These are phyloP conservation scores for Posidonia australis DNA, from an alignment of 106 monocot genomes.

Conservation along the genomic window DNA sequence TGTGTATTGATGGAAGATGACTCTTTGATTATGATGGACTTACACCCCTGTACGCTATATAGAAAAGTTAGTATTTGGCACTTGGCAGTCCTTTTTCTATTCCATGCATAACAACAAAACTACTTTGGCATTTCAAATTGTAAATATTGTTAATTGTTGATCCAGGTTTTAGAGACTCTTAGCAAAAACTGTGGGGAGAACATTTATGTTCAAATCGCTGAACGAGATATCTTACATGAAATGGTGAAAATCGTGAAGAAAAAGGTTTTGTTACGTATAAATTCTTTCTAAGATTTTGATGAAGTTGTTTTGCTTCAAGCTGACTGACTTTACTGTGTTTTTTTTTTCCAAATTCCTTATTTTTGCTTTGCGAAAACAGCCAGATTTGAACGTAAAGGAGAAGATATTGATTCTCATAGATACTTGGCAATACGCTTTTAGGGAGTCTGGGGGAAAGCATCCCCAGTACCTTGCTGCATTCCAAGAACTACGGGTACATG, in stretches of 20 bases:
- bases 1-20: too few species aligned
- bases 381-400: slow-evolving; percentile 75
- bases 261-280: slow-evolving; percentile 31
- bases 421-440: slow-evolving; percentile 96
- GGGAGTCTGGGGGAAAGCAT: slow-evolving; percentile 66
- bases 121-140: too few species aligned
- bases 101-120: too few species aligned
- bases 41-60: too few species aligned
- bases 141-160: neutral
- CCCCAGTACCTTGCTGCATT: slow-evolving; percentile 87
- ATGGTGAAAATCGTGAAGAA: slow-evolving; percentile 98
- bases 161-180: slow-evolving; percentile 84
- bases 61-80: too few species aligned
- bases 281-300: neutral
- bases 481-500: slow-evolving; percentile 65
- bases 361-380: slow-evolving; percentile 29
- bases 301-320: slow-evolving; percentile 4
- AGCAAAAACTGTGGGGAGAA: slow-evolving; percentile 93
- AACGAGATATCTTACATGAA: slow-evolving; percentile 84
- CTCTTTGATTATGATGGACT: too few species aligned
- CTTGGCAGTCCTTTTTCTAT: too few species aligned
- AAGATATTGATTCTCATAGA: slow-evolving; percentile 87
- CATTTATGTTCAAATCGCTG: slow-evolving; percentile 60
- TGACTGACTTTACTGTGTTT: neutral
- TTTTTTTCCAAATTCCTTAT: neutral